Percentiles rank a stretch among this genome's conserved stretches.
These are phyloP conservation scores for Camellia sinensis DNA, from an alignment of 148 eudicot genomes.

Conservation along the genomic window DNA sequence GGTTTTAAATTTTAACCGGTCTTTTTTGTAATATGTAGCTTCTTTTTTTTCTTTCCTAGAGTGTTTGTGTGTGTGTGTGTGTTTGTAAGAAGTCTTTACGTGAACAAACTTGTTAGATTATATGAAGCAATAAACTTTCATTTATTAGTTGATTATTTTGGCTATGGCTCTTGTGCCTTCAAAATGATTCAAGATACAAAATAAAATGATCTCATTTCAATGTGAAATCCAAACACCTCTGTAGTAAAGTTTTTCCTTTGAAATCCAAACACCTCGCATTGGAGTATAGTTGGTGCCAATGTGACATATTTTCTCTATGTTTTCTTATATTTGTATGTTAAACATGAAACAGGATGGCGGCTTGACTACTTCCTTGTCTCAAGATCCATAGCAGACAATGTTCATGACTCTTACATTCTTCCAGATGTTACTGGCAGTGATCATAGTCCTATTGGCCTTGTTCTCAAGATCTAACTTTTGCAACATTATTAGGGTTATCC, in stretches of 20 bases:
- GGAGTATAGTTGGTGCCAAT: background rate
- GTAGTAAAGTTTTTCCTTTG: background rate
- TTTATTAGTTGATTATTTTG: background rate
- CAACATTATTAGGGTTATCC: background rate
- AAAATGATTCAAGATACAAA: background rate
- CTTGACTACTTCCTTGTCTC: slow-evolving; percentile 90
- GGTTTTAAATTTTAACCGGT: background rate
- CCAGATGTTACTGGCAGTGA: slow-evolving; percentile 94
- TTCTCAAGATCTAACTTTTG: slow-evolving; percentile 50
- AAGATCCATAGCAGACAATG: slow-evolving; percentile 54
- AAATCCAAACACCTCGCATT: too few species aligned
- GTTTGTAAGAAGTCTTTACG: background rate
- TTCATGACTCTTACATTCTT: slow-evolving; percentile 83
- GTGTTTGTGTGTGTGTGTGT: too few species aligned
- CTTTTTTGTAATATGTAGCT: background rate
- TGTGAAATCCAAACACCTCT: background rate
- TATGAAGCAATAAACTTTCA: background rate
- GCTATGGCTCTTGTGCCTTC: background rate
- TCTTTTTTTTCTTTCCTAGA: background rate
- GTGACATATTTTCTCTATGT: background rate
- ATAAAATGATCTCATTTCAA: background rate
- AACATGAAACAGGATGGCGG: slow-evolving; percentile 73
- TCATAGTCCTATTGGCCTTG: slow-evolving; percentile 90
- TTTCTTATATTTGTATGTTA: background rate
- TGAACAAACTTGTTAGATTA: background rate